These are phyloP conservation scores for Rhodocollybia butyracea DNA, from an alignment of 768 basidiomycete species.

Conservation along the genomic window DNA sequence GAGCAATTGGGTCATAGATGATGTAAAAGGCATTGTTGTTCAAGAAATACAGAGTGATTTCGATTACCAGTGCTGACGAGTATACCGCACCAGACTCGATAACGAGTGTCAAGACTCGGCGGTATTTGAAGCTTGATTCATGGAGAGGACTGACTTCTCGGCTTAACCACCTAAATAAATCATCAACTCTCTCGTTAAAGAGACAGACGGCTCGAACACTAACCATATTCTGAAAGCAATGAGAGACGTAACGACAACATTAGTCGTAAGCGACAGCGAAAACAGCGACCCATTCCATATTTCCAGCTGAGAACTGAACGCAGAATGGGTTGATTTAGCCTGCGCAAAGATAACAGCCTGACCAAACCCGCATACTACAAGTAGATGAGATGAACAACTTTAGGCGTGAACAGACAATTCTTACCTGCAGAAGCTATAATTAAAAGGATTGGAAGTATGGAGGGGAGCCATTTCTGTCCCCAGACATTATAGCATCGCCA, in stretches of 20 bases:
- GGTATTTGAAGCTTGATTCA: conserved; percentile 19
- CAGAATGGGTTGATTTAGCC: conserved; percentile 24
- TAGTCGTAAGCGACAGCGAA: conserved; percentile 28
- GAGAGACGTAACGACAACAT: conserved; percentile 27
- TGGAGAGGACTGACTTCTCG: conserved; percentile 15
- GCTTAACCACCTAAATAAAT: neutral
- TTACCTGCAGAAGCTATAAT: conserved; percentile 27
- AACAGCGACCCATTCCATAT: conserved; percentile 34
- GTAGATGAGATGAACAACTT: neutral
- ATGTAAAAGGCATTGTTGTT: conserved; percentile 32
- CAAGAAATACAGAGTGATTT: conserved; percentile 31
- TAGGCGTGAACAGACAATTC: neutral
- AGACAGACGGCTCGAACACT: neutral
- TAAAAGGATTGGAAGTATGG: conserved; percentile 24
- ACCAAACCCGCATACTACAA: conserved; percentile 28
- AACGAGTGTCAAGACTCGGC: conserved; percentile 23
- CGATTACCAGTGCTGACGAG: conserved; percentile 28
- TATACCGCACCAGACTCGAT: conserved; percentile 30
- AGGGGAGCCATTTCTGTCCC: conserved; percentile 27
- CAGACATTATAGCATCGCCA: conserved; percentile 30
- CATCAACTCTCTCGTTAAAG: neutral
- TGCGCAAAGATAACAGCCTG: conserved; percentile 26
- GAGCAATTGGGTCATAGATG: conserved; percentile 31
- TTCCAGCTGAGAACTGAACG: conserved; percentile 27
- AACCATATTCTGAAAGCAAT: conserved; percentile 32